Base-by-base conservation (phyloP, 148 eudicot species). In the Salicornia ramosissima region DNA sequence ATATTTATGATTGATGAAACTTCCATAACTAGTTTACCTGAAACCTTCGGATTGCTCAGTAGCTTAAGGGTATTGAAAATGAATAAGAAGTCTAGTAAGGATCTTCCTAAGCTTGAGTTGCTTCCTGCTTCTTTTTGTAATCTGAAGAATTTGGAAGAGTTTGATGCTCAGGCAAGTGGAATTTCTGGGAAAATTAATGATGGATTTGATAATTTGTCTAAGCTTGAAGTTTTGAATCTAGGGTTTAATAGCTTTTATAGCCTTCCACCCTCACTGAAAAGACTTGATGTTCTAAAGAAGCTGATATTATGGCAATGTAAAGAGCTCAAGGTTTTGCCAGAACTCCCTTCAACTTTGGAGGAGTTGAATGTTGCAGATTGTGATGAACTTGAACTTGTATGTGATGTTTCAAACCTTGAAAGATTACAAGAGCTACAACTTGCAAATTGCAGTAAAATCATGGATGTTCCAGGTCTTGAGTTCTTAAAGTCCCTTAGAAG, bases 321-420 rank as follows among this genome's bases (percentile, higher is more conserved):
- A 75, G 8, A 73, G 64, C 83, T 88, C 28, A 79, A 59, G 67
- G 28, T 42, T 67, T 75, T 88, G 19, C 92, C 92, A 74, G 75
- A 69, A 49, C 85, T 88, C 34, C 92, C 90, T 51, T 82, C 83
- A 15, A 80, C 80, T 64, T 81, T 86, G 77, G 64, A 70, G 69
- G 78, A 80, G 74, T 54, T 86, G 56, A 74, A 80, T 75, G 87
- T 82, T 73, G 81, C 85, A 40, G 83, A 84, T 57, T 88, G 92
- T 65, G 69, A 58, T 40, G 74, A 74, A 31, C 72, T 88, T 18
- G 77, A 82, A 79, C 65, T 43, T 62, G 61, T 86, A 64, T 51
- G 63, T 43, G 81, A 86, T 70, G 21, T 88, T 33, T 88, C 89
- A 12, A 77, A 84, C 64, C 81, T 84, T 40, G 70, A 69, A 63